A percentile compares a stretch with the other conserved stretches of the same genome.
Evolutionary conservation across 31 red algal species (phyloP).

Genomic region (Endocladia muricata): DNA sequence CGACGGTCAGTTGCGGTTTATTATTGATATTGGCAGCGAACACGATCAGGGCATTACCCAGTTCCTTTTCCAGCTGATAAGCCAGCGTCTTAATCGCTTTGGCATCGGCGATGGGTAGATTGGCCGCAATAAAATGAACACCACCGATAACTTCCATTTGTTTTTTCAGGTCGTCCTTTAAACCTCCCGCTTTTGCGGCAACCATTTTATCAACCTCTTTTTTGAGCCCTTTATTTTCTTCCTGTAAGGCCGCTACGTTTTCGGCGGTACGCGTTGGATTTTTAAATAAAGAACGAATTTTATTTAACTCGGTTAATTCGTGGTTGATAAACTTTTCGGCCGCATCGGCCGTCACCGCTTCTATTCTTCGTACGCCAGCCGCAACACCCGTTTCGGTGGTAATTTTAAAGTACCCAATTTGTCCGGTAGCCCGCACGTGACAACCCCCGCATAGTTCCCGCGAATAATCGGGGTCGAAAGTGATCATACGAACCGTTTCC

Average conservation of each 20-base stretch:
- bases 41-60: background rate
- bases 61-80: background rate
- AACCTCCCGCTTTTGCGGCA: background rate
- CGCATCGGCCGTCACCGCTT: conserved; percentile 3
- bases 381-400: background rate
- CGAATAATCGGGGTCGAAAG: background rate
- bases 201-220: conserved; percentile 20
- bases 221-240: background rate
- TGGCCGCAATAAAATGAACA: conserved; percentile 1
- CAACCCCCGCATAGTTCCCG: background rate
- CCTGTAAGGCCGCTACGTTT: background rate
- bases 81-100: background rate
- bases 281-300: no score
- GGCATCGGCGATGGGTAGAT: background rate
- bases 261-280: background rate
- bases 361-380: conserved; percentile 5
- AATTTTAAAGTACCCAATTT: conserved; percentile 7
- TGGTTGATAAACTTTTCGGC: background rate
- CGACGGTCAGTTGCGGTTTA: conserved; percentile 4
- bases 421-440: background rate
- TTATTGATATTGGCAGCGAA: background rate
- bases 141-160: background rate
- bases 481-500: background rate
- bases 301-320: no score
- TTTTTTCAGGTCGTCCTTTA: background rate